phyloP scores from a whole-genome alignment of 768 basidiomycete species.

The Xerocomellus dryophilus region DNA sequence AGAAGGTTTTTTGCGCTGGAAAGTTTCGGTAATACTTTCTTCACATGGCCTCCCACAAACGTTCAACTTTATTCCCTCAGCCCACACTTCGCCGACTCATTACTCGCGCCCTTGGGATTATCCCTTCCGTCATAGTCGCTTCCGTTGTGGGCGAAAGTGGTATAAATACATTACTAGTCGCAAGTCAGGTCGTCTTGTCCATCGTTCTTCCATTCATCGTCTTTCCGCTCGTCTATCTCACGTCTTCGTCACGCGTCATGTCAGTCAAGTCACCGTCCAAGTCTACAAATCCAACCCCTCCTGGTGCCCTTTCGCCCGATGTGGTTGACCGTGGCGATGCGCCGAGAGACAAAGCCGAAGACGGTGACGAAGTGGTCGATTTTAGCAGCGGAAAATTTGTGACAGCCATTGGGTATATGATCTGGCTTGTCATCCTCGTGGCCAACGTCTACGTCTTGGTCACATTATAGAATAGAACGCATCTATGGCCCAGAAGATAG shows the following conservation, averaged over 20 bases:
- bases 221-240: conserved; percentile 77
- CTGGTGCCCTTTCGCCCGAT: not conserved
- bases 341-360: conserved; percentile 15
- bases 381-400: no score
- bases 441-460: no score
- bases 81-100: conserved; percentile 74
- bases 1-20: conserved; percentile 88
- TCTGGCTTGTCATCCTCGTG: no score
- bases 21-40: conserved; percentile 54
- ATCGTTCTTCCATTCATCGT: conserved; percentile 83
- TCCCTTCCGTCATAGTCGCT: conserved; percentile 81
- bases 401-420: no score
- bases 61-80: conserved; percentile 38
- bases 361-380: conserved; percentile 7
- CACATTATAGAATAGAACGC: no score
- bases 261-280: conserved; percentile 38
- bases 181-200: conserved; percentile 79
- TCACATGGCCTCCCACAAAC: conserved; percentile 21
- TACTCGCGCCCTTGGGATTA: conserved; percentile 77
- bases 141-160: conserved; percentile 66
- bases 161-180: conserved; percentile 76
- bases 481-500: no score
- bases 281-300: not conserved
- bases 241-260: conserved; percentile 68
- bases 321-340: not conserved